Evolutionary conservation across 352 stramenopile species (phyloP), one percentile per base, ranked within the genome.

Genomic region (Phytophthora aleatoria): DNA sequence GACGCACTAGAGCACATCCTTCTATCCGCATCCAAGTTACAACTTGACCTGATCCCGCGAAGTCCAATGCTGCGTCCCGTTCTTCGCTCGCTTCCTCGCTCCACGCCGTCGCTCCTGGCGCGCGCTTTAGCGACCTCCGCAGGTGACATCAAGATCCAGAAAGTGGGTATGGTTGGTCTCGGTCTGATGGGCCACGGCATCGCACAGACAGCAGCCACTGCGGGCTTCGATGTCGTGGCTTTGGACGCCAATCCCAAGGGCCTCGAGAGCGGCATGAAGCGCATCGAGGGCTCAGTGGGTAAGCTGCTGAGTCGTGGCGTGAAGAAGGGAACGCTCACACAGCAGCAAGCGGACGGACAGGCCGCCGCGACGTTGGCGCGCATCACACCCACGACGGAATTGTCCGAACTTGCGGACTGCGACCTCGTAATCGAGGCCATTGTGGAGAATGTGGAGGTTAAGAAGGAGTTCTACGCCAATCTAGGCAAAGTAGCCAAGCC

Each of bases 121-220:
- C 69, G 69, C 44, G 42, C 60, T 3, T 15, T 77, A 33, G 31
- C 69, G 3, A 74, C 77, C n/a, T 76, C 79, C 12, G 57, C 67
- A 0, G 53, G 64, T 30, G 67, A 81, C 50, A 48, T 68, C 3
- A 77, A 87, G 60, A 90, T 93, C 73, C 78, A 88, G 50, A 90
- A 90, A 62, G 83, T 99, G 31, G 97, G 95, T 26, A 97, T 99
- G 68, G 87, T 99, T 31, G 97, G 97, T 4, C 77, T 99, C 13
- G 97, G 97, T 3, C 85, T 99, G 58, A 99, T 99, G 96, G 97
- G 92, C 50, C 97, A 99, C 73, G 97, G 97, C 43, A 99, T 99
- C 69, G 96, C 89, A 53, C 97, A 99, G 83, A 95, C 94, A 6
- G 89, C 91, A 12, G 93, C 95, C 24, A 77, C 74, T 47, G 87